phyloP scores from a whole-genome alignment of 257 asterid species.

The Solanum ossicruentum region DNA sequence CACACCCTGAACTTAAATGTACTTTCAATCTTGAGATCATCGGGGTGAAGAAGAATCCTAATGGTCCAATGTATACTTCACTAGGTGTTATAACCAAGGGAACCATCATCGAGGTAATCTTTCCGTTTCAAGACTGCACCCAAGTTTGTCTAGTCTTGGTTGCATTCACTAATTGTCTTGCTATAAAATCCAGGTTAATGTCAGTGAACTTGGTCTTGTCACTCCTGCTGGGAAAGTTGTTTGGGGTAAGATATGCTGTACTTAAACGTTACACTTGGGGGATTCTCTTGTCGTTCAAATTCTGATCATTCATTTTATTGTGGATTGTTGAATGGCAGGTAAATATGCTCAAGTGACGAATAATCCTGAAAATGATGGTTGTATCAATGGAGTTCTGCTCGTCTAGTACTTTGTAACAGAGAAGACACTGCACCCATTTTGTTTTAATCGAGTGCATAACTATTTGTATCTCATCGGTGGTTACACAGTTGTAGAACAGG shows the following conservation, averaged over 20 bases:
- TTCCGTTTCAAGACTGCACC: neutral
- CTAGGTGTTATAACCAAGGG: slow-evolving; percentile 92
- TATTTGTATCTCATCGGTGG: neutral
- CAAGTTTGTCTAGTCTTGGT: neutral
- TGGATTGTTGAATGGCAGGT: slow-evolving; percentile 37
- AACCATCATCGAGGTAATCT: slow-evolving; percentile 74
- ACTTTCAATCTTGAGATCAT: slow-evolving; percentile 90
- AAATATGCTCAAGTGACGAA: slow-evolving; percentile 93
- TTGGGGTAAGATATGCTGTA: slow-evolving; percentile 51
- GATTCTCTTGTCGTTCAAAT: neutral
- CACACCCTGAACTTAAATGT: slow-evolving; percentile 94
- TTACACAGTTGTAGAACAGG: neutral
- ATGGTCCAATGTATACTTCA: slow-evolving; percentile 89
- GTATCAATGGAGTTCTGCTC: slow-evolving; percentile 82
- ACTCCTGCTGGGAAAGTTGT: slow-evolving; percentile 98
- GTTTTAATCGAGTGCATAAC: neutral
- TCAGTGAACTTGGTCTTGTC: slow-evolving; percentile 90
- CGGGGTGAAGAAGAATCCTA: slow-evolving; percentile 93
- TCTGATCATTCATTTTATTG: neutral
- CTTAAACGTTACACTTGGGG: neutral
- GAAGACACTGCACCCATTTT: neutral
- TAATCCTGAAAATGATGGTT: slow-evolving; percentile 96
- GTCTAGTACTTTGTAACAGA: slow-evolving; percentile 25
- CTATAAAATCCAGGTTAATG: slow-evolving; percentile 53
- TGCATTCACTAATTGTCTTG: neutral